A percentile compares a stretch with the other conserved stretches of the same genome.
phyloP scores from a whole-genome alignment of 257 asterid species.

The Solanum verrucosum region DNA sequence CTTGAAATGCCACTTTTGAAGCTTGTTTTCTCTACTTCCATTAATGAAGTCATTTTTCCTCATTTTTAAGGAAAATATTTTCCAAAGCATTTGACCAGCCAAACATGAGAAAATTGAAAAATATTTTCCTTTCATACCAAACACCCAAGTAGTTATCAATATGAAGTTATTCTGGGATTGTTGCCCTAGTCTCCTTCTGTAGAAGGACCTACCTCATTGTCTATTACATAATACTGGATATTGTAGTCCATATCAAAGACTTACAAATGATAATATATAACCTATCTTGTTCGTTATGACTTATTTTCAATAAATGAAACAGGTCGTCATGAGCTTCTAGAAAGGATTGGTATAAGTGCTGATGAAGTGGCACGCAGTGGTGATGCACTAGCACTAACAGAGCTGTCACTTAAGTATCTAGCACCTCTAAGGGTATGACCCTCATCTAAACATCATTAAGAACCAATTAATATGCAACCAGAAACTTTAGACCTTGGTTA shows the following conservation, averaged over 20 bases:
- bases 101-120: too few relatives aligned
- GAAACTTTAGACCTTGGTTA: background rate
- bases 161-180: background rate
- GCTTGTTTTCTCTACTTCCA: too few relatives aligned
- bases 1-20: too few relatives aligned
- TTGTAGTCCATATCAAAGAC: background rate
- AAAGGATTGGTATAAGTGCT: slow-evolving; percentile 56
- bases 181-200: background rate
- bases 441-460: background rate
- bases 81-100: too few relatives aligned
- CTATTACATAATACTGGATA: background rate
- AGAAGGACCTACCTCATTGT: background rate
- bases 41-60: too few relatives aligned
- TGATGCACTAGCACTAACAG: slow-evolving; percentile 68
- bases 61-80: too few relatives aligned
- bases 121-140: too few relatives aligned
- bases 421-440: slow-evolving; percentile 72
- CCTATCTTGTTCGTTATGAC: background rate
- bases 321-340: slow-evolving; percentile 92
- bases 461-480: background rate
- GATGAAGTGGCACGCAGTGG: slow-evolving; percentile 78
- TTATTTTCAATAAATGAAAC: slow-evolving; percentile 12
- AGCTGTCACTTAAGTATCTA: slow-evolving; percentile 66
- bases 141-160: background rate
- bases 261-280: background rate